Evolutionary conservation across 177 flowering plant genomes (phyloP).

Genomic region (Vitis hybrid): DNA sequence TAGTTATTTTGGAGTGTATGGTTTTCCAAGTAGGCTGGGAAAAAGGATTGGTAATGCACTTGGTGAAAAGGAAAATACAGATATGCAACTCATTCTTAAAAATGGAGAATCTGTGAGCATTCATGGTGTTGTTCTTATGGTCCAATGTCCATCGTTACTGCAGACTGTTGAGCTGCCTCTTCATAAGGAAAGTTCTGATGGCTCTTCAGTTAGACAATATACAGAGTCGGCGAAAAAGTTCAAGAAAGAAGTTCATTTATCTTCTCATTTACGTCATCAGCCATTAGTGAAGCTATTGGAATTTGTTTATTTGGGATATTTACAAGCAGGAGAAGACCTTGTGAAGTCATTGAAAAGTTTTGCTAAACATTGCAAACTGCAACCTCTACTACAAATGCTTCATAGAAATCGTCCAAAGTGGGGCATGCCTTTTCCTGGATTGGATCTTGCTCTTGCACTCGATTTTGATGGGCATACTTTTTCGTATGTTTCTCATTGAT

Average conservation of each 20-base stretch:
- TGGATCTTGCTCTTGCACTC: conserved; percentile 60
- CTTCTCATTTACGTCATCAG: conserved; percentile 53
- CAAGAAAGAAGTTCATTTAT: conserved; percentile 50
- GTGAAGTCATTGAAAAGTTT: conserved; percentile 56
- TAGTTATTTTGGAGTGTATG: conserved; percentile 63
- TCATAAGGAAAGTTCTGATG: conserved; percentile 19
- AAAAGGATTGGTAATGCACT: conserved; percentile 50
- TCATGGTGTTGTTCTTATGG: too few relatives aligned
- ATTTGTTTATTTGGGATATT: conserved; percentile 21
- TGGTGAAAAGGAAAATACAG: conserved; percentile 41
- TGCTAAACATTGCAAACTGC: conserved; percentile 55
- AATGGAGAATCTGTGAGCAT: too few relatives aligned
- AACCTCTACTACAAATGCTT: conserved; percentile 43
- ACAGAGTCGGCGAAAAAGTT: conserved; percentile 6
- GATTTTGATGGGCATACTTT: conserved; percentile 41
- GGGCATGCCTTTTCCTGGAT: conserved; percentile 53
- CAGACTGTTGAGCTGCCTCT: too few relatives aligned
- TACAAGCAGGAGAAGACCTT: conserved; percentile 44
- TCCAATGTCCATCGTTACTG: too few relatives aligned
- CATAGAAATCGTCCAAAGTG: conserved; percentile 52
- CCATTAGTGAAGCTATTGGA: conserved; percentile 24
- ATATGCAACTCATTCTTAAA: conserved; percentile 35
- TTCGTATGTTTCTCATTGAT: conserved; percentile 45
- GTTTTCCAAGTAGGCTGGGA: conserved; percentile 65
- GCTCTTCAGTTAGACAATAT: conserved; percentile 15